Evolutionary conservation across 1,139 yeast genomes (phyloP).

Genomic region (Taphrina wiesneri): DNA sequence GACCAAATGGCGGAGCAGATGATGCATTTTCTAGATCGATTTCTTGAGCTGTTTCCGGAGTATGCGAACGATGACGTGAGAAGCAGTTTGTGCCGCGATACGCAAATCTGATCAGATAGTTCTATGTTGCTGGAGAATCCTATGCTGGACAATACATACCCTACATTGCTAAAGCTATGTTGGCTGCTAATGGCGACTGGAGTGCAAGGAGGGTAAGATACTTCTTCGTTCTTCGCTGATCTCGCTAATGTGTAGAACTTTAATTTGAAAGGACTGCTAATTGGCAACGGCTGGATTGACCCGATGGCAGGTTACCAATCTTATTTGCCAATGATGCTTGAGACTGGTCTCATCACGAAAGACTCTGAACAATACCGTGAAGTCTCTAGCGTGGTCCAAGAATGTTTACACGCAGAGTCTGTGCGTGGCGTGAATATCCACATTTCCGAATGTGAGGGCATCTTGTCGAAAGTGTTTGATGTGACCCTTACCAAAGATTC

Average conservation of each 20-base stretch:
- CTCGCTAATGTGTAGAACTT: conserved; percentile 40
- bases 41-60: conserved; percentile 72
- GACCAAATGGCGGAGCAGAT: conserved; percentile 58
- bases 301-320: conserved; percentile 82
- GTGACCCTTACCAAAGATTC: conserved; percentile 31
- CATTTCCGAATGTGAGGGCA: conserved; percentile 43
- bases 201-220: neutral
- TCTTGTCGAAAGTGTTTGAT: conserved; percentile 41
- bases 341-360: conserved; percentile 57
- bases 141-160: conserved; percentile 98
- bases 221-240: neutral
- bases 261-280: conserved; percentile 66
- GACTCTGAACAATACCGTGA: conserved; percentile 42
- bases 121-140: conserved; percentile 89
- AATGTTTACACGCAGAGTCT: conserved; percentile 44
- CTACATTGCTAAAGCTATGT: conserved; percentile 67
- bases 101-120: conserved; percentile 34
- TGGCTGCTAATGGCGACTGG: conserved; percentile 43
- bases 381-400: conserved; percentile 44
- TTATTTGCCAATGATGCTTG: conserved; percentile 69
- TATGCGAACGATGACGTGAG: conserved; percentile 57
- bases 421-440: conserved; percentile 44
- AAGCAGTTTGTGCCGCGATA: neutral
- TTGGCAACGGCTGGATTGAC: conserved; percentile 97
- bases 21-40: conserved; percentile 63